phyloP scores from a whole-genome alignment of 306 rosid genomes.

The Erythrophleum fordii region DNA sequence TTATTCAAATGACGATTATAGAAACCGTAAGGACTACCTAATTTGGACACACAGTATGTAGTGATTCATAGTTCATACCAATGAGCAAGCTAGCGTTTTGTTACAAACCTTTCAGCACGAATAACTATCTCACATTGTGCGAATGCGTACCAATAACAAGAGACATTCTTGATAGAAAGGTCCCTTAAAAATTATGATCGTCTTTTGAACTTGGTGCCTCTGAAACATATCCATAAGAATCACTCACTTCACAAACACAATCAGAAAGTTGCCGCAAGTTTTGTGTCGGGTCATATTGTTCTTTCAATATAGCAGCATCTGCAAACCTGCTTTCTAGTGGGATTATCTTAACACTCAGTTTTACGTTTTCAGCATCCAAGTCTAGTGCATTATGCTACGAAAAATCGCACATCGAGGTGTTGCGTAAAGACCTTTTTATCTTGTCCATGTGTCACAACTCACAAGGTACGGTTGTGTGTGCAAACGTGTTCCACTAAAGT shows the following conservation, averaged over 20 bases:
- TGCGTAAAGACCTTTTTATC: conserved; percentile 40
- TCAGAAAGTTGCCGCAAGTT: conserved; percentile 11
- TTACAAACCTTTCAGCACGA: background rate
- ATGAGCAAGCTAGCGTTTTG: background rate
- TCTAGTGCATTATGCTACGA: background rate
- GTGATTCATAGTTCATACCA: background rate
- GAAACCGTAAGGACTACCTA: background rate
- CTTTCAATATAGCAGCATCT: conserved; percentile 24
- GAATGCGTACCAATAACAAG: background rate
- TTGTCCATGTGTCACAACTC: background rate
- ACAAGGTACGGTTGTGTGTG: conserved; percentile 42
- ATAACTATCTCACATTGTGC: conserved; percentile 6
- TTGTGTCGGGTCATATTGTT: conserved; percentile 32
- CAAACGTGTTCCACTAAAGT: conserved; percentile 71
- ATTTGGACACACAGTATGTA: background rate
- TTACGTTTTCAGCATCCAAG: conserved; percentile 2
- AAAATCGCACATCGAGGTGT: conserved; percentile 24
- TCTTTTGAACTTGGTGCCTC: conserved; percentile 31
- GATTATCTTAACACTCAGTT: background rate
- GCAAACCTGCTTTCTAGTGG: conserved; percentile 26
- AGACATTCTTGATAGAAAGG: conserved; percentile 29
- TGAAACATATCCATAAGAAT: conserved; percentile 5
- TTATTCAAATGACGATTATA: background rate
- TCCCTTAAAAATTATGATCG: conserved; percentile 41
- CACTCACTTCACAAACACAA: conserved; percentile 34